Evolutionary conservation across 108 stramenopile genomes (phyloP), one percentile per base, ranked within the genome.

Genomic region (Skeletonema potamos): DNA sequence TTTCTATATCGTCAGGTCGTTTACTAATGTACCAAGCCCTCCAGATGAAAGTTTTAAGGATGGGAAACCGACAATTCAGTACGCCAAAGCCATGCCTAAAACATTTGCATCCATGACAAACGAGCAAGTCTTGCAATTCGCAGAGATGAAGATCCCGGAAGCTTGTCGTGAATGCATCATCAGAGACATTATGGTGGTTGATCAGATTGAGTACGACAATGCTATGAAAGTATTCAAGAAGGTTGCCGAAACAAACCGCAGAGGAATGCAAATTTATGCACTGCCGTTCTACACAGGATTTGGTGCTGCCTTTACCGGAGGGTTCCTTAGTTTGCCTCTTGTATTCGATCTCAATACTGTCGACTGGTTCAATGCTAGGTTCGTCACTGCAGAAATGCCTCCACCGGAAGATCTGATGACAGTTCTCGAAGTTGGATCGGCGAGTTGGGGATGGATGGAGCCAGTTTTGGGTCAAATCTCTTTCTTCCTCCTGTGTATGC

Each of bases 391-490:
- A 15, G 93, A 94, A 63, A 76, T 96, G 29, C 92, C 96, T 2
- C 83, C 74, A 2, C 65, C 77, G 18, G 63, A 84, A 60, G 96
- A 96, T 81, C 67, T 96, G 51, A 92, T 93, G 66, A 96, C 93
- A 27, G 46, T 39, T 24, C 51, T 93, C 54, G 96, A 96, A 66
- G 89, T 90, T 1, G 94, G 91, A 68, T 54, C 80, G 11, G 91
- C 89, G 87, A 79, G 78, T 33, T 94, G 93, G 91, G 79, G 85
- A 27, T 94, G 93, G 93, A 92, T 92, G 89, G 93, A 96, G 64
- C 95, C 95, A 10, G 79, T 85, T 2, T 69, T 93, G 61, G 92
- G 96, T n/a, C 88, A 89, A 28, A 44, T 86, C 8, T 86, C 85
- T 33, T 97, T 95, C 83, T 71, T 83, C 30, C 77, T 97, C 55